Conservation (phyloP, 2,329 filamentous ascomycete species). For the Davidsoniella neocaledoniae region DNA sequence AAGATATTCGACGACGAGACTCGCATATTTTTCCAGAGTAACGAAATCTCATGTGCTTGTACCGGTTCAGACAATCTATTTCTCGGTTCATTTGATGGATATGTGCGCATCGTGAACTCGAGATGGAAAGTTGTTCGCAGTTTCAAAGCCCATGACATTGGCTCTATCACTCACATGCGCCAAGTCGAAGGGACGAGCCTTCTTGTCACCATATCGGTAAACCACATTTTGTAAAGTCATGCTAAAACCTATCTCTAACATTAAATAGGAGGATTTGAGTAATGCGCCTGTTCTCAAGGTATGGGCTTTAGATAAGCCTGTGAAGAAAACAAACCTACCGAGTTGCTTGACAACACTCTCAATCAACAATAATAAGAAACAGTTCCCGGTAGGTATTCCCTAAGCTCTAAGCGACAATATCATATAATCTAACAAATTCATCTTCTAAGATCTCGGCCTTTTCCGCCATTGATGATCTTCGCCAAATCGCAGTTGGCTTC, state of each 20-base stretch:
- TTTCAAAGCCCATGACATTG: slow-evolving; percentile 72
- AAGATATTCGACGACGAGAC: slow-evolving; percentile 65
- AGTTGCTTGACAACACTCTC: slow-evolving; percentile 73
- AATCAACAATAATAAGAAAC: slow-evolving; percentile 79
- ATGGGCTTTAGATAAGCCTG: slow-evolving; percentile 88
- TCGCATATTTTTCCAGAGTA: slow-evolving; percentile 63
- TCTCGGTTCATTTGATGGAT: slow-evolving; percentile 69
- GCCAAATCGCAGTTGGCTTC: slow-evolving; percentile 88
- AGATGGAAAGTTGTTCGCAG: slow-evolving; percentile 73
- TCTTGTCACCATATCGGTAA: slow-evolving; percentile 60
- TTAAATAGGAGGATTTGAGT: slow-evolving; percentile 58
- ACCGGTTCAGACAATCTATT: slow-evolving; percentile 83
- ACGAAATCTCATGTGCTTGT: slow-evolving; percentile 66
- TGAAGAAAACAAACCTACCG: slow-evolving; percentile 84
- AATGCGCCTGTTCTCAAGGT: slow-evolving; percentile 83
- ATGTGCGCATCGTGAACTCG: slow-evolving; percentile 72
- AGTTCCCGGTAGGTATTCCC: slow-evolving; percentile 55
- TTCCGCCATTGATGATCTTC: slow-evolving; percentile 69
- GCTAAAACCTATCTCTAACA: not conserved
- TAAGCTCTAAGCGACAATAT: not conserved
- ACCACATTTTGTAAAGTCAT: not conserved
- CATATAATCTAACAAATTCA: not conserved
- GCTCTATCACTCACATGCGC: slow-evolving; percentile 76
- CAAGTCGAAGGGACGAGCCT: slow-evolving; percentile 78
- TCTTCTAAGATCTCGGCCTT: slow-evolving; percentile 61